These are phyloP conservation scores for Vicia faba DNA, from an alignment of 306 rosid genomes.

Conservation along the genomic window DNA sequence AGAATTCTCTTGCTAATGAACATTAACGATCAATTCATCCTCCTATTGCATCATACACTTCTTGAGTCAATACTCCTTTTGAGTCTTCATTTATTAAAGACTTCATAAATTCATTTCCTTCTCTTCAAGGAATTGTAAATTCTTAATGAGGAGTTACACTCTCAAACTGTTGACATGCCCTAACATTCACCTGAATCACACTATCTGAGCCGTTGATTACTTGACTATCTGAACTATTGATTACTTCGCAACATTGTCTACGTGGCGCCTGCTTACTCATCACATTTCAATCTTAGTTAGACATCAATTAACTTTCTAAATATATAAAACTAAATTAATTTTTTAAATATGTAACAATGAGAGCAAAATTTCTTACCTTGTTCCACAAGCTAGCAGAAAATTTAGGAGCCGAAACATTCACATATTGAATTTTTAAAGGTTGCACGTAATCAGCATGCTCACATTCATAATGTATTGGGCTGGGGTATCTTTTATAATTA, in stretches of 20 bases:
- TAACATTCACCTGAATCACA: constrained; percentile 38
- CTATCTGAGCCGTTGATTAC: constrained; percentile 32
- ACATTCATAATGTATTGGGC: constrained; percentile 23
- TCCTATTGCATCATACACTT: background rate
- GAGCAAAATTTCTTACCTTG: constrained; percentile 45
- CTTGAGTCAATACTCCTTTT: background rate
- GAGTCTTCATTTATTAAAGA: background rate
- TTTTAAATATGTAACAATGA: too few species aligned
- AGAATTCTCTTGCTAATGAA: background rate
- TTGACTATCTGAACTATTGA: constrained; percentile 30
- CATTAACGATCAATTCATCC: background rate
- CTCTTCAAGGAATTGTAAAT: background rate
- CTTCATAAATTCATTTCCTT: background rate
- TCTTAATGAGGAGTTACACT: constrained; percentile 55
- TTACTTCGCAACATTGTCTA: constrained; percentile 74
- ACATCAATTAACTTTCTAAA: too few species aligned
- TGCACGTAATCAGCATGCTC: background rate
- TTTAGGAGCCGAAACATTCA: constrained; percentile 50
- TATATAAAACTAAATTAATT: too few species aligned
- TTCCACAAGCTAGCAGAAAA: constrained; percentile 50
- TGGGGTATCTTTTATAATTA: constrained; percentile 17
- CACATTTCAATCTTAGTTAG: constrained; percentile 29
- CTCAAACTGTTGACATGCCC: constrained; percentile 56
- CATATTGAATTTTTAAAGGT: constrained; percentile 36
- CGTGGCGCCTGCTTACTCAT: constrained; percentile 68